Percentiles rank a stretch among this genome's conserved stretches.
These are phyloP conservation scores for Scheffersomyces segobiensis DNA, from an alignment of 1,139 yeast genomes.

Conservation along the genomic window DNA sequence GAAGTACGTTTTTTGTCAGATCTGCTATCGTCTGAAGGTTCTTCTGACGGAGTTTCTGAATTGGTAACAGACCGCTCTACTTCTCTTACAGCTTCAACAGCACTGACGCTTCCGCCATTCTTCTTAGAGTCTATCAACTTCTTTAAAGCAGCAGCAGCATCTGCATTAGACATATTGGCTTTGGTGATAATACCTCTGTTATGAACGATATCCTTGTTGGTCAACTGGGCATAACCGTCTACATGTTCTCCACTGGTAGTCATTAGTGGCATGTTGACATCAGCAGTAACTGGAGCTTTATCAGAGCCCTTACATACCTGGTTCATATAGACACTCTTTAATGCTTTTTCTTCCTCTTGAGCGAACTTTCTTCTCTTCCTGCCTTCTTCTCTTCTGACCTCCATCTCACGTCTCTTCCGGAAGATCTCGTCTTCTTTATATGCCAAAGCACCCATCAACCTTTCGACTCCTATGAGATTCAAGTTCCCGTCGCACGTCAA, in stretches of 20 bases:
- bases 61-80: constrained; percentile 17
- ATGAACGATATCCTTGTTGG: constrained; percentile 72
- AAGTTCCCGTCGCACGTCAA: constrained; percentile 88
- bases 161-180: constrained; percentile 74
- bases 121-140: constrained; percentile 37
- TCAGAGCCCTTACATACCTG: constrained; percentile 65
- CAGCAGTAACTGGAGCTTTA: constrained; percentile 72
- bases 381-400: constrained; percentile 63
- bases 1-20: neutral
- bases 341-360: constrained; percentile 40
- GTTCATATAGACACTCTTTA: constrained; percentile 35
- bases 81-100: constrained; percentile 43
- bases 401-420: constrained; percentile 64
- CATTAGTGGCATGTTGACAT: constrained; percentile 74
- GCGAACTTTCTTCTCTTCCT: constrained; percentile 55
- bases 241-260: constrained; percentile 68
- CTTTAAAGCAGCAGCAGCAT: constrained; percentile 68
- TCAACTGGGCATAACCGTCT: constrained; percentile 62
- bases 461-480: constrained; percentile 74
- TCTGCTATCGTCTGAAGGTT: neutral
- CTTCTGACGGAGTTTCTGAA: neutral
- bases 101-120: constrained; percentile 30
- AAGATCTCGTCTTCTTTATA: constrained; percentile 80
- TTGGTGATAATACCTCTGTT: constrained; percentile 66
- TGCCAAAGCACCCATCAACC: constrained; percentile 64